Evolutionary conservation across 2,329 filamentous ascomycete species (phyloP), one percentile per base, ranked within the genome.

Genomic region (Aspergillus sp.): DNA sequence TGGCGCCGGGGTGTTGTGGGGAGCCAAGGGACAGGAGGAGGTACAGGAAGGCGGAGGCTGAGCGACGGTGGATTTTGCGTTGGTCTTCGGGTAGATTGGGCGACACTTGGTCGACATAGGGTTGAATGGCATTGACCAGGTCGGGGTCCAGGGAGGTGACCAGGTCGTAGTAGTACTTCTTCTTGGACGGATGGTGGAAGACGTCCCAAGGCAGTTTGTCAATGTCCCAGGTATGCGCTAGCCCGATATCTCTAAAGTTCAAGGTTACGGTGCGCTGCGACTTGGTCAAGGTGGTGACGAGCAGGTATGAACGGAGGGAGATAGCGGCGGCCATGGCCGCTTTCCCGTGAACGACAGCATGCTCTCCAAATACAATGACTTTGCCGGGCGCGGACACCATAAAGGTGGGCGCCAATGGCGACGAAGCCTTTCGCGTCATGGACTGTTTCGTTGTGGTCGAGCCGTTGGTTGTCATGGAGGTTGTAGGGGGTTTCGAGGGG

Each of bases 321-420:
- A 99, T 95, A 25, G 94, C 88, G 20, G 94, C 95, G 48, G 94
- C 94, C 72, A 99, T 93, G 53, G 94, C 93, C 61, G 91, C 86
- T 87, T 97, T 97, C 68, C 92, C 92, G 68, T 99, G 86, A 17
- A 99, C 94, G n/a, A 97, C 94, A 2, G 94, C 89, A 76, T 99
- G 94, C 73, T 99, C 94, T 61, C 94, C 94, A 75, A 93, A 97
- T 49, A 97, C 90, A 71, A 99, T 99, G 68, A 97, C 94, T 72
- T 99, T 99, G 58, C 93, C 95, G 0, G 94, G 94, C 2, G 95
- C 93, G 14, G 94, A 97, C 52, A 97, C 92, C 89, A 99, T 96
- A 71, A 99, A 99, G 56, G 92, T 79, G 41, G 93, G 92, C 75
- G 94, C 81, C 77, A 87, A 82, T 1, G 85, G 83, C 45, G 81